Evolutionary conservation across 1,284 basidiomycete species (phyloP).

Genomic region (Porodaedalea pini): DNA sequence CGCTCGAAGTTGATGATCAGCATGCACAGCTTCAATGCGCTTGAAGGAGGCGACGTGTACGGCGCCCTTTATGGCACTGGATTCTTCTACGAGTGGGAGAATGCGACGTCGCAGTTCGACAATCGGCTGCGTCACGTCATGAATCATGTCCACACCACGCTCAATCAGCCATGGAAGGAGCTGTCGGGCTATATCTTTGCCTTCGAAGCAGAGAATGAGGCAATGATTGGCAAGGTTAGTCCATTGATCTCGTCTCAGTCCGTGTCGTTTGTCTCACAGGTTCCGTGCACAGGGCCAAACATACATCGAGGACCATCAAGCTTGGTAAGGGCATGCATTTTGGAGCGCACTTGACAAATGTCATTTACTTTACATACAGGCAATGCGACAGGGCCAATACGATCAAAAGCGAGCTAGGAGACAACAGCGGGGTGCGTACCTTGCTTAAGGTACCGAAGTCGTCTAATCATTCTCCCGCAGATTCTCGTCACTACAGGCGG

Average conservation of each 20-base stretch:
- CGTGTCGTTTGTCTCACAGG: not conserved
- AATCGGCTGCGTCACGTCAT: constrained; percentile 30
- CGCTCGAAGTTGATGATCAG: constrained; percentile 35
- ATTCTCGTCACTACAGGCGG: constrained; percentile 40
- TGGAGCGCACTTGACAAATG: not conserved
- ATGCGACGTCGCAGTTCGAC: constrained; percentile 28
- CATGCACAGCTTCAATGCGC: constrained; percentile 35
- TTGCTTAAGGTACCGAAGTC: too few relatives aligned
- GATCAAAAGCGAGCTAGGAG: constrained; percentile 32
- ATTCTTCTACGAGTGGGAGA: constrained; percentile 22
- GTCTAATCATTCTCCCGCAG: constrained; percentile 5
- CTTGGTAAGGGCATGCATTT: not conserved
- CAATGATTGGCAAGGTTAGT: constrained; percentile 30
- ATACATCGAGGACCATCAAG: constrained; percentile 29
- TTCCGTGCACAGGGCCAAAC: constrained; percentile 24
- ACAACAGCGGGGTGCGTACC: constrained; percentile 29
- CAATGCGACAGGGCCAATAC: constrained; percentile 37
- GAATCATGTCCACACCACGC: constrained; percentile 37
- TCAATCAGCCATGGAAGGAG: constrained; percentile 42
- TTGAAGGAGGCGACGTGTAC: constrained; percentile 31
- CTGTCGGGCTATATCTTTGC: constrained; percentile 44
- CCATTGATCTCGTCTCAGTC: not conserved
- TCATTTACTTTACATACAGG: constrained; percentile 24
- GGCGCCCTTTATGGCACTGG: constrained; percentile 26
- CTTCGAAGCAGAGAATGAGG: constrained; percentile 44